phyloP scores from a whole-genome alignment of 495 filamentous ascomycete genomes.

The Aspergillus egyptiacus region DNA sequence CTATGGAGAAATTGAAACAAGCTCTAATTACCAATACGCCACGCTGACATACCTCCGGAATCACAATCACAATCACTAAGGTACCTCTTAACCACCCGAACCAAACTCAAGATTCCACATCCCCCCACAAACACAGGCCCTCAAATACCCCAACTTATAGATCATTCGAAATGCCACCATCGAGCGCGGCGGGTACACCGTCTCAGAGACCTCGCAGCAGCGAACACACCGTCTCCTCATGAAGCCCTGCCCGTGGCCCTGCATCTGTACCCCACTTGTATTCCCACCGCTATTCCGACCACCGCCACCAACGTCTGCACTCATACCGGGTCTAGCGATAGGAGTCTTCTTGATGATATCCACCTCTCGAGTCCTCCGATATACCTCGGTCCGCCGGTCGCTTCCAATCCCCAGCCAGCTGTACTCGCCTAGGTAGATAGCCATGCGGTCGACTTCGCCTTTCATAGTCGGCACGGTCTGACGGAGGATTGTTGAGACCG shows the following conservation, averaged over 20 bases:
- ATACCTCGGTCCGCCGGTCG: slow-evolving; percentile 34
- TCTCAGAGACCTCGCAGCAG: slow-evolving; percentile 40
- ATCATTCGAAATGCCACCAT: slow-evolving; percentile 37
- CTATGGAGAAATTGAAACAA: too few relatives aligned
- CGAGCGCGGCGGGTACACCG: slow-evolving; percentile 30
- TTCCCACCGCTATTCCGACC: not conserved
- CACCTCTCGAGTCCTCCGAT: slow-evolving; percentile 31
- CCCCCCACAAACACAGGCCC: slow-evolving; percentile 42
- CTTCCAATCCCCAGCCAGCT: slow-evolving; percentile 44
- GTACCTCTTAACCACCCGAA: not conserved
- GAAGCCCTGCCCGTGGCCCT: not conserved
- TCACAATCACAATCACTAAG: not conserved
- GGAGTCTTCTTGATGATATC: slow-evolving; percentile 44
- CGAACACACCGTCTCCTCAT: slow-evolving; percentile 34
- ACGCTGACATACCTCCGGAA: not conserved
- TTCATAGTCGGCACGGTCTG: slow-evolving; percentile 35
- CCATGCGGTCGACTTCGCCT: slow-evolving; percentile 42
- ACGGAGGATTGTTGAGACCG: slow-evolving; percentile 39
- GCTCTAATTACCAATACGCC: too few relatives aligned
- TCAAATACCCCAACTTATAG: slow-evolving; percentile 34
- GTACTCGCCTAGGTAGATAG: slow-evolving; percentile 44
- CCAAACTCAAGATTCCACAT: slow-evolving; percentile 38
- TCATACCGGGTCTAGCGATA: slow-evolving; percentile 14
- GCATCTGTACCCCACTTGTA: too few relatives aligned
- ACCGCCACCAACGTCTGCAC: not conserved